Conservation (phyloP, 2,329 filamentous ascomycete species). For the Aspergillus sergii region DNA sequence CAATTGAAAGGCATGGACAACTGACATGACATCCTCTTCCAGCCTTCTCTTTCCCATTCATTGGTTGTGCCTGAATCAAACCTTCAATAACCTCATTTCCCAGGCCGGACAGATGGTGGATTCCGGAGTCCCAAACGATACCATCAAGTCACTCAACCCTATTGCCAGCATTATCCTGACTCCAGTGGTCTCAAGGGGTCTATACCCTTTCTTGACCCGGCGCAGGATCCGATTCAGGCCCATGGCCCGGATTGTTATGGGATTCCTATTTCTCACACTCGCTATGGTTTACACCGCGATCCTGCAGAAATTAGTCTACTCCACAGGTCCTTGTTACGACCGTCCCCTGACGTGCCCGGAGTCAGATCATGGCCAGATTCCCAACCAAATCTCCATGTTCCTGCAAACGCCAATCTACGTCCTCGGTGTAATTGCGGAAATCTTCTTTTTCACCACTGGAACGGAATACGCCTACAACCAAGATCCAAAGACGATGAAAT, state of each 20-base stretch:
- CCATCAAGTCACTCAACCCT: slow-evolving; percentile 71
- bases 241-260: slow-evolving; percentile 69
- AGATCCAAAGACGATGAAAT: slow-evolving; percentile 49
- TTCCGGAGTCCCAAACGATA: slow-evolving; percentile 70
- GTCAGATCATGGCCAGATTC: neutral
- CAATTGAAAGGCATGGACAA: neutral
- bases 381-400: slow-evolving; percentile 28
- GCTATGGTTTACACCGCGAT: slow-evolving; percentile 58
- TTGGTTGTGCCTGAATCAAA: slow-evolving; percentile 45
- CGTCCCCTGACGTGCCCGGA: neutral
- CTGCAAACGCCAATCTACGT: slow-evolving; percentile 38
- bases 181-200: slow-evolving; percentile 62
- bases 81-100: slow-evolving; percentile 63
- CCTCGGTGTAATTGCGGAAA: slow-evolving; percentile 48
- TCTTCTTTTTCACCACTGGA: slow-evolving; percentile 62
- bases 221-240: slow-evolving; percentile 65
- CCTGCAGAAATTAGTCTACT: slow-evolving; percentile 55
- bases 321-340: neutral
- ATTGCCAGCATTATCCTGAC: slow-evolving; percentile 73
- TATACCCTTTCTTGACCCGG: slow-evolving; percentile 67
- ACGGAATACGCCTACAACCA: slow-evolving; percentile 71
- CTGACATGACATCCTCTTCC: neutral
- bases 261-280: slow-evolving; percentile 63
- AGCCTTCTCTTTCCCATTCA: slow-evolving; percentile 14
- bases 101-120: slow-evolving; percentile 61